Evolutionary conservation across 2,329 filamentous ascomycete genomes (phyloP).

Genomic region (Furcasterigmium sp.): DNA sequence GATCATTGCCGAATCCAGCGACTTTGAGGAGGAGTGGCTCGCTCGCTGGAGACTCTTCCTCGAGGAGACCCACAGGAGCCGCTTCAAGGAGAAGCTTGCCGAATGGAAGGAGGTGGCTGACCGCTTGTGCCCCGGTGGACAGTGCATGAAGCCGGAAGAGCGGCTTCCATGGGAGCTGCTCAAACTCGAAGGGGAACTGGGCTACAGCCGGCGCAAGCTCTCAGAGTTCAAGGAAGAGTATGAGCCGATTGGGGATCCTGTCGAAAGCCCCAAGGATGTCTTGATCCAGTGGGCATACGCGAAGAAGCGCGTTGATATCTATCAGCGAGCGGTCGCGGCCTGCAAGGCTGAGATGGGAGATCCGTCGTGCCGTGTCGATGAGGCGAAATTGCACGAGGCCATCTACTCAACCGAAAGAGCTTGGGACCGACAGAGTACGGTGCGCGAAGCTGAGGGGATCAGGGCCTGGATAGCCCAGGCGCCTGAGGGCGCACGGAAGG

Average conservation of each 20-base stretch:
- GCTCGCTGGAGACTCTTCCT: conserved; percentile 6
- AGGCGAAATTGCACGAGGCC: background rate
- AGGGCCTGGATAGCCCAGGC: conserved; percentile 2
- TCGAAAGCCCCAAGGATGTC: background rate
- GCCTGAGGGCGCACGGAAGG: background rate
- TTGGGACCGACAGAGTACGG: background rate
- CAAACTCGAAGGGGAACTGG: background rate
- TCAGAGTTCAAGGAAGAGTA: background rate
- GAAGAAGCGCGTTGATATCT: background rate
- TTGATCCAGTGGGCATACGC: background rate
- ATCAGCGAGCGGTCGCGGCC: conserved; percentile 3
- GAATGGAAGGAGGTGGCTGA: background rate
- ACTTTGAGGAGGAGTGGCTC: conserved; percentile 8
- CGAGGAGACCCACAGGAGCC: background rate
- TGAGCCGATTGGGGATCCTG: background rate
- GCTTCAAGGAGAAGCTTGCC: background rate
- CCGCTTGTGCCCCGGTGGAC: conserved; percentile 2
- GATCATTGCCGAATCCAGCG: background rate
- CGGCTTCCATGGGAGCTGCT: background rate
- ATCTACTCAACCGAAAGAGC: background rate
- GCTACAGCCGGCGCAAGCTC: background rate
- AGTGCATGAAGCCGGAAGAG: background rate
- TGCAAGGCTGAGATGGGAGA: conserved; percentile 4
- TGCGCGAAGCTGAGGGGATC: background rate
- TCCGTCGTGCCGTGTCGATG: conserved; percentile 1